Percentiles rank a stretch among this genome's conserved stretches.
phyloP scores from a whole-genome alignment of 1,284 basidiomycete species.

The Rhodotorula glutinis region DNA sequence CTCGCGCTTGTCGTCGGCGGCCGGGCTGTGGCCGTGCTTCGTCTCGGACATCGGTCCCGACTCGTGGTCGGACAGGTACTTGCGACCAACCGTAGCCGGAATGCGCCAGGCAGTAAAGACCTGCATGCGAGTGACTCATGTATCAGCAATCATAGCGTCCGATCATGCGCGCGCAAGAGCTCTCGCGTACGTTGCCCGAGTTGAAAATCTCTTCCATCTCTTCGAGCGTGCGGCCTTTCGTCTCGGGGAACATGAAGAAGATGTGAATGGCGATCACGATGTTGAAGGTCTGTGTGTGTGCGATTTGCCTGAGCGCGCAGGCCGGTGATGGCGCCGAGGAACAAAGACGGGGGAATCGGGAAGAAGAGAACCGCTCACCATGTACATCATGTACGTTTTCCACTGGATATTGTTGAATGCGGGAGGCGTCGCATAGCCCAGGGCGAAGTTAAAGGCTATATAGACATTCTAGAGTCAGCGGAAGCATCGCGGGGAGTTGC shows the following conservation, averaged over 20 bases:
- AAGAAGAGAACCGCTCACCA: too few relatives aligned
- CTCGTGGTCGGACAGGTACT: constrained; percentile 56
- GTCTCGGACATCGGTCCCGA: not conserved
- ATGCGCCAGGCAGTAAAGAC: constrained; percentile 68
- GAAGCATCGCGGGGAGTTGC: not conserved
- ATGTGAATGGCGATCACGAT: constrained; percentile 60
- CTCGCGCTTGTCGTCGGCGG: not conserved
- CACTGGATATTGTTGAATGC: constrained; percentile 33
- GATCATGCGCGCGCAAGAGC: too few relatives aligned
- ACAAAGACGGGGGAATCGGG: too few relatives aligned
- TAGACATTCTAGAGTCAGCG: too few relatives aligned
- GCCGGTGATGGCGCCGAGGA: too few relatives aligned
- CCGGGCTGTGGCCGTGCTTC: not conserved
- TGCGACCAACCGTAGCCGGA: constrained; percentile 61
- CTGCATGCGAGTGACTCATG: too few relatives aligned
- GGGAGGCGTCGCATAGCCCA: constrained; percentile 26
- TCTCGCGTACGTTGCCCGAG: not conserved
- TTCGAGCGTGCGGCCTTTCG: constrained; percentile 52
- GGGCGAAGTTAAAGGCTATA: constrained; percentile 17
- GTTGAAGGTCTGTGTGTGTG: not conserved
- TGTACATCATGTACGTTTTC: not conserved
- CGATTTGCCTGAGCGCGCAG: not conserved
- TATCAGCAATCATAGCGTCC: too few relatives aligned
- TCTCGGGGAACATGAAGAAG: constrained; percentile 35
- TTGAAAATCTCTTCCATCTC: constrained; percentile 64